Evolutionary conservation across 2,329 filamentous ascomycete species (phyloP).

Genomic region (Talaromyces sp.): DNA sequence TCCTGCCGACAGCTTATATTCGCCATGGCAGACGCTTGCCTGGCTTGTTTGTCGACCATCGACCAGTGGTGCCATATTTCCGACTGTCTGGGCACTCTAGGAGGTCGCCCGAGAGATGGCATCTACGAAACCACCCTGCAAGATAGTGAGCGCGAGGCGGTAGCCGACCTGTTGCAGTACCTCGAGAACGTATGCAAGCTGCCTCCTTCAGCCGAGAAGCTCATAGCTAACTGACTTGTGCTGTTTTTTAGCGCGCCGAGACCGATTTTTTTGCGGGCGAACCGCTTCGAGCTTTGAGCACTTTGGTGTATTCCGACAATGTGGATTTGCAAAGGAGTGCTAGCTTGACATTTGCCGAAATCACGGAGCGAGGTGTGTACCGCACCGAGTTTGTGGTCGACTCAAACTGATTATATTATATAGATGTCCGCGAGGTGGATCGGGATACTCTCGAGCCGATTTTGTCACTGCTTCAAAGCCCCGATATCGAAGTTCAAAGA

Average conservation of each 20-base stretch:
- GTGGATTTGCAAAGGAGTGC: slow-evolving; percentile 96
- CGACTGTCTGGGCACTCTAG: slow-evolving; percentile 34
- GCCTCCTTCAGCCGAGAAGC: not conserved
- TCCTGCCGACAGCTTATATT: slow-evolving; percentile 13
- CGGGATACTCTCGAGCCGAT: slow-evolving; percentile 94
- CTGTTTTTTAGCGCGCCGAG: slow-evolving; percentile 67
- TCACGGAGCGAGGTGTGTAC: slow-evolving; percentile 82
- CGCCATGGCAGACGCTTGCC: slow-evolving; percentile 38
- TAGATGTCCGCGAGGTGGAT: slow-evolving; percentile 95
- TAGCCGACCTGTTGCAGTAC: slow-evolving; percentile 90
- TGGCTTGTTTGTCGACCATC: slow-evolving; percentile 37
- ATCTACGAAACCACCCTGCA: slow-evolving; percentile 83
- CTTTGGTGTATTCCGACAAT: slow-evolving; percentile 96
- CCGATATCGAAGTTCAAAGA: slow-evolving; percentile 94
- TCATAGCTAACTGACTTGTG: not conserved
- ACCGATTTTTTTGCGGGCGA: slow-evolving; percentile 98
- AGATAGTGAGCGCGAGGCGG: slow-evolving; percentile 93
- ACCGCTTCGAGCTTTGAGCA: slow-evolving; percentile 87
- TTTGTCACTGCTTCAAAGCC: slow-evolving; percentile 86
- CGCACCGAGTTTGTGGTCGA: not conserved
- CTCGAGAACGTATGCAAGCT: slow-evolving; percentile 73
- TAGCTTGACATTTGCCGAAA: slow-evolving; percentile 97
- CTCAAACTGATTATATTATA: not conserved
- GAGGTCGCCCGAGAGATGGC: slow-evolving; percentile 72
- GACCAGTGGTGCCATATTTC: slow-evolving; percentile 42